phyloP scores from a whole-genome alignment of 257 asterid species.

The Scutellaria galericulata region DNA sequence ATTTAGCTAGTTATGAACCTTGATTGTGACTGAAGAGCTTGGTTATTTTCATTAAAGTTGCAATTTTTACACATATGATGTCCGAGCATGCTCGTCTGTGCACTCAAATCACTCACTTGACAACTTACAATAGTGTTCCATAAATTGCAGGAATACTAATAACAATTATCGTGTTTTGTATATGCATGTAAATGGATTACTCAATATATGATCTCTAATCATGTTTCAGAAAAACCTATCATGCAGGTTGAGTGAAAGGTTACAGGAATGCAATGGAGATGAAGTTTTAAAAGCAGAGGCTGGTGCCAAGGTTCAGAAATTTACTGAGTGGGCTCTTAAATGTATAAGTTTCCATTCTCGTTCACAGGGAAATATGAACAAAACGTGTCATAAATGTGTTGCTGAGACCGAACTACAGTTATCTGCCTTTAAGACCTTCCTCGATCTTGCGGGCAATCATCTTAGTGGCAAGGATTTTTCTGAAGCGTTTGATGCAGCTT shows the following conservation, averaged over 20 bases:
- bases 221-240: background rate
- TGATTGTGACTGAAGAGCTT: background rate
- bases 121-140: background rate
- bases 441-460: constrained; percentile 82
- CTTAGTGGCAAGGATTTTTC: constrained; percentile 89
- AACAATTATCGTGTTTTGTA: background rate
- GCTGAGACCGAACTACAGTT: constrained; percentile 74
- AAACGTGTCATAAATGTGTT: constrained; percentile 62
- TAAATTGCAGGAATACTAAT: background rate
- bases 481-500: constrained; percentile 96
- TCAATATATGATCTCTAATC: background rate
- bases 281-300: constrained; percentile 92
- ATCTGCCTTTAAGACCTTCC: constrained; percentile 84
- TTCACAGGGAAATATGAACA: constrained; percentile 76
- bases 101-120: background rate
- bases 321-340: constrained; percentile 94
- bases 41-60: background rate
- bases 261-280: constrained; percentile 89
- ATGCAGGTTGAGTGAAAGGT: constrained; percentile 79
- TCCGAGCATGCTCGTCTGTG: background rate
- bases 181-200: background rate
- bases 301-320: constrained; percentile 92
- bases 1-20: background rate
- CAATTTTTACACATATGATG: background rate
- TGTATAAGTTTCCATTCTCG: constrained; percentile 94